Conservation (phyloP, 1,139 yeast genomes). For the Geotrichum cucujoidarum region DNA sequence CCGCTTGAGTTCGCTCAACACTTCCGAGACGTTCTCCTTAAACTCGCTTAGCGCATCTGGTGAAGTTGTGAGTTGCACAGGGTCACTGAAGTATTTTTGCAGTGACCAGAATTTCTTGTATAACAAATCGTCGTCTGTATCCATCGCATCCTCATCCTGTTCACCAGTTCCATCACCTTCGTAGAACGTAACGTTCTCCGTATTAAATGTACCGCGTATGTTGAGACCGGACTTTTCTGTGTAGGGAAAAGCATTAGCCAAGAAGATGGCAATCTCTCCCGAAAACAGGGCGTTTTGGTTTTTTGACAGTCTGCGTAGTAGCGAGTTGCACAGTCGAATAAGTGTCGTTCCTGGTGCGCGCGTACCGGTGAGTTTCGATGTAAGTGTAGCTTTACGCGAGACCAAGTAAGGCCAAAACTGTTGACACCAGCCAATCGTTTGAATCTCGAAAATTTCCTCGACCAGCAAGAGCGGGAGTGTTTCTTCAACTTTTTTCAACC, state of each 20-base stretch:
- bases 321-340: constrained; percentile 38
- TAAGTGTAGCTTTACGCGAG: constrained; percentile 30
- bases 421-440: constrained; percentile 37
- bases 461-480: constrained; percentile 30
- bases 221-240: constrained; percentile 40
- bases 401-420: constrained; percentile 38
- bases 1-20: constrained; percentile 19
- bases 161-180: constrained; percentile 22
- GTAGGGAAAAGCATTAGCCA: constrained; percentile 39
- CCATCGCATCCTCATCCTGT: constrained; percentile 16
- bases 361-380: constrained; percentile 32
- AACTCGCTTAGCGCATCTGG: constrained; percentile 21
- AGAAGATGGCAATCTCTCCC: constrained; percentile 37
- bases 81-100: constrained; percentile 31
- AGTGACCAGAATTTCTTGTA: constrained; percentile 33
- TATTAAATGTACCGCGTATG: constrained; percentile 37
- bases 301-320: constrained; percentile 38
- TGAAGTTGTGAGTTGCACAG: constrained; percentile 19
- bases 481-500: constrained; percentile 22
- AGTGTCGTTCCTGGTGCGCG: constrained; percentile 38
- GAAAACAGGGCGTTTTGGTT: constrained; percentile 38
- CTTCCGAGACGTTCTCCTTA: constrained; percentile 22
- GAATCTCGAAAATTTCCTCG: constrained; percentile 38
- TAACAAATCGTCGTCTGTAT: constrained; percentile 15
- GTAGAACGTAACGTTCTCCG: constrained; percentile 36